Evolutionary conservation across 2,329 filamentous ascomycete genomes (phyloP).

Genomic region (Aureobasidium subglaciale): DNA sequence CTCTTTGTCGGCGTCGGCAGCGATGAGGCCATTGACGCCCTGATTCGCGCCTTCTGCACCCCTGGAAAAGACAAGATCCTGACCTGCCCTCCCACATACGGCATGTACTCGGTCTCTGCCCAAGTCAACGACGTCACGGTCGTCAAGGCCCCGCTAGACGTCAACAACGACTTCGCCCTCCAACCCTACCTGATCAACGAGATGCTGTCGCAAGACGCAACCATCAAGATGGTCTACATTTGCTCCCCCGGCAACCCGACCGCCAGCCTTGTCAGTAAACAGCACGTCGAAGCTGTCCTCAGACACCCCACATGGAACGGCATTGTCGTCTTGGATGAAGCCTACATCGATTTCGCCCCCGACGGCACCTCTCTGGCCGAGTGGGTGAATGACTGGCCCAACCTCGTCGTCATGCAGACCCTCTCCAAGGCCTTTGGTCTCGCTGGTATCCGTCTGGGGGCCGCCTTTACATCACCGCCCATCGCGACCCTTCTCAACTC

Average conservation of each 20-base stretch:
- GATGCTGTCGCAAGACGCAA: conserved; percentile 54
- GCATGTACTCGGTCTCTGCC: conserved; percentile 94
- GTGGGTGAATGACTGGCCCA: conserved; percentile 88
- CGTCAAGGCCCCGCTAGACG: conserved; percentile 75
- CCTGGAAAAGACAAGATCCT: conserved; percentile 85
- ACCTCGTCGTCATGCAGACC: conserved; percentile 96
- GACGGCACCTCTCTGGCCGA: conserved; percentile 76
- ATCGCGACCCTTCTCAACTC: conserved; percentile 80
- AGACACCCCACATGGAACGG: conserved; percentile 93
- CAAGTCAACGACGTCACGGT: conserved; percentile 87
- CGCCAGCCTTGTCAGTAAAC: conserved; percentile 67
- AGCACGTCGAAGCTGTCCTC: conserved; percentile 65
- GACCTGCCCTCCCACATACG: conserved; percentile 93
- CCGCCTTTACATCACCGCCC: conserved; percentile 67
- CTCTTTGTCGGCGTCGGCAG: conserved; percentile 93
- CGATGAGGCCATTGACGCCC: conserved; percentile 92
- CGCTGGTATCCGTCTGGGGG: conserved; percentile 85
- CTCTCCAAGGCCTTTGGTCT: conserved; percentile 96
- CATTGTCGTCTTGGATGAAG: conserved; percentile 86
- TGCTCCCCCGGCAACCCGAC: conserved; percentile 96
- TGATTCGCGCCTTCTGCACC: conserved; percentile 86
- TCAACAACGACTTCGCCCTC: conserved; percentile 64
- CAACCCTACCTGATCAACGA: conserved; percentile 62
- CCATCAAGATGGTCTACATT: conserved; percentile 83
- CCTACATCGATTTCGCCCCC: conserved; percentile 89